These are phyloP conservation scores for Colletotrichum spinosum DNA, from an alignment of 2,329 filamentous ascomycete genomes.

Conservation along the genomic window DNA sequence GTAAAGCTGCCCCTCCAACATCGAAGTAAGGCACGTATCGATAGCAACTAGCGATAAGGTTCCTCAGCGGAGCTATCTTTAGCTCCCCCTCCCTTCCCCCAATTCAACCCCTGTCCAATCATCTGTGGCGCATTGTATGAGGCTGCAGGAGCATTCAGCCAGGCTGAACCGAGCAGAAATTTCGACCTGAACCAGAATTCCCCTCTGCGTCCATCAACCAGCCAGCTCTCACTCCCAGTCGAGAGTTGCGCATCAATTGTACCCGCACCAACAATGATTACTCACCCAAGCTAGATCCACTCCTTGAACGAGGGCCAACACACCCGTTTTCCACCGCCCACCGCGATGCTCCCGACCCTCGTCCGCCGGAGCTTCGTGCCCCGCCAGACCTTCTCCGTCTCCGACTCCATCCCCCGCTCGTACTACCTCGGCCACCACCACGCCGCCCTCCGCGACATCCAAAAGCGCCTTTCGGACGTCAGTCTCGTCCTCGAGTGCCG, in stretches of 20 bases:
- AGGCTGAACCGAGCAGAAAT: slow-evolving; percentile 30
- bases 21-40: background rate
- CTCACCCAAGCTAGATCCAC: slow-evolving; percentile 2
- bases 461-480: slow-evolving; percentile 80
- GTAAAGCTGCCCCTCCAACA: slow-evolving; percentile 20
- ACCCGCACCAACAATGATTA: slow-evolving; percentile 11
- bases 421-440: slow-evolving; percentile 97
- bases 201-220: background rate
- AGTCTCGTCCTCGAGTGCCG: slow-evolving; percentile 94
- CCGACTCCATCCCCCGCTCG: slow-evolving; percentile 81
- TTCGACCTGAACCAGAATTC: slow-evolving; percentile 6
- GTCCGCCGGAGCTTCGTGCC: slow-evolving; percentile 71
- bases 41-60: no score
- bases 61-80: no score
- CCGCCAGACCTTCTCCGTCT: slow-evolving; percentile 77
- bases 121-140: slow-evolving; percentile 7
- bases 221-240: background rate
- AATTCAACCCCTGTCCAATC: slow-evolving; percentile 9
- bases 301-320: slow-evolving; percentile 8
- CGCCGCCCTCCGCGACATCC: slow-evolving; percentile 84
- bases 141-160: slow-evolving; percentile 16
- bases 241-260: slow-evolving; percentile 1
- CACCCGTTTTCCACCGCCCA: background rate
- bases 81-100: no score
- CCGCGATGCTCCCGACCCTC: slow-evolving; percentile 33